These are phyloP conservation scores for Paraleonurus japonicus DNA, from an alignment of 257 asterid species.

Conservation along the genomic window DNA sequence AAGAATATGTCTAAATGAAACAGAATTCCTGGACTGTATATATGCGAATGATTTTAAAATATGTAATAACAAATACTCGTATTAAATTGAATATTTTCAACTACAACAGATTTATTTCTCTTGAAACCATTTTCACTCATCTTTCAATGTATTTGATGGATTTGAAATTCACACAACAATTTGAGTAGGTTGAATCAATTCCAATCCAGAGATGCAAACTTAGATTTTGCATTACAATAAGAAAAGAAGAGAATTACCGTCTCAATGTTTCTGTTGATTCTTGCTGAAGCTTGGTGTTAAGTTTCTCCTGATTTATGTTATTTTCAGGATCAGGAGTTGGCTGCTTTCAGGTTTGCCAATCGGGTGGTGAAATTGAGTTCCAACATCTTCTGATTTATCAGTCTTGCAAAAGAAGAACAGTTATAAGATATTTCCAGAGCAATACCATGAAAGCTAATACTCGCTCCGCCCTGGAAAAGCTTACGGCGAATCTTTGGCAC, in stretches of 20 bases:
- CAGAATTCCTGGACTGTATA: not conserved
- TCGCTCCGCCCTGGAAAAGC: no score
- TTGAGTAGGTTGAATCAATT: not conserved
- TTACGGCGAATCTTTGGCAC: no score
- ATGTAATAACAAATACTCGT: not conserved
- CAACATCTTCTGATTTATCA: conserved; percentile 27
- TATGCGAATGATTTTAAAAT: not conserved
- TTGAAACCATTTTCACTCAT: not conserved
- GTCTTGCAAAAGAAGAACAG: conserved; percentile 34
- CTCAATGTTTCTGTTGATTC: conserved; percentile 35
- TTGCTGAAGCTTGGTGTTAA: conserved; percentile 25
- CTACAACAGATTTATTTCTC: not conserved
- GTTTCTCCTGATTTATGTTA: conserved; percentile 31
- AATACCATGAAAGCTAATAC: conserved; percentile 7
- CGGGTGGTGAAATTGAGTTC: conserved; percentile 20
- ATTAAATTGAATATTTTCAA: not conserved
- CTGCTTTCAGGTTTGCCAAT: conserved; percentile 27
- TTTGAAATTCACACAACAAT: not conserved
- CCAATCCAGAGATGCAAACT: not conserved
- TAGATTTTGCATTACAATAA: not conserved
- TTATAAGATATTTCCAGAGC: not conserved
- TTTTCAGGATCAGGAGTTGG: conserved; percentile 30
- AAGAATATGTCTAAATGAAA: not conserved
- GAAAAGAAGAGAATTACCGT: conserved; percentile 38
- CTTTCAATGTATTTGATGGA: not conserved